Conservation (phyloP, 768 basidiomycete genomes). For the Multifurca ochricompacta region DNA sequence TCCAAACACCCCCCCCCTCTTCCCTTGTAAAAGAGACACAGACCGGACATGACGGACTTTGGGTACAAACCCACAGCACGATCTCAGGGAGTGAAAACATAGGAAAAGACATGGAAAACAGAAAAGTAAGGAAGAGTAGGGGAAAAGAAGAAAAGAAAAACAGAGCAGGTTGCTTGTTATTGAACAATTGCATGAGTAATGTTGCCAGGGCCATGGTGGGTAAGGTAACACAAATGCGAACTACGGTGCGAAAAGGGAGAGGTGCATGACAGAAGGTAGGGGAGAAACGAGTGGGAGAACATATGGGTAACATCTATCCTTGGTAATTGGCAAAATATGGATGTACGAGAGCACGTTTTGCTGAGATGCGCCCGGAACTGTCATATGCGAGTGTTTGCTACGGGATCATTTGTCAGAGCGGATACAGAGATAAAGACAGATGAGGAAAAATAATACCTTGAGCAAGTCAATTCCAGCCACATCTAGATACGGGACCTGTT, state of each 20-base stretch:
- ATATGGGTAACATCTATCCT: neutral
- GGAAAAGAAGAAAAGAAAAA: neutral
- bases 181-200: constrained; percentile 19
- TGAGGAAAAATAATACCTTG: constrained; percentile 38
- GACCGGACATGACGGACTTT: neutral
- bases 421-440: neutral
- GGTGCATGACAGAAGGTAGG: constrained; percentile 9
- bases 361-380: constrained; percentile 87
- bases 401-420: too few species aligned
- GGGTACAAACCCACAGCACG: neutral
- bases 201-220: constrained; percentile 9
- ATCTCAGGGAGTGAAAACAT: neutral
- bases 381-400: constrained; percentile 63
- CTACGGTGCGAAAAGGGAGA: constrained; percentile 10
- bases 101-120: neutral
- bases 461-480: constrained; percentile 74
- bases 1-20: neutral
- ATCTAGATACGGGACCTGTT: constrained; percentile 65
- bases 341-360: constrained; percentile 49
- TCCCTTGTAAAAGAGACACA: neutral
- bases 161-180: constrained; percentile 15
- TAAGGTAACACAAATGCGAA: constrained; percentile 19
- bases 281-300: too few species aligned
- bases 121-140: too few species aligned
- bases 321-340: constrained; percentile 46